phyloP scores from a whole-genome alignment of 352 stramenopile species.

The Hyaloperonospora brassicae region DNA sequence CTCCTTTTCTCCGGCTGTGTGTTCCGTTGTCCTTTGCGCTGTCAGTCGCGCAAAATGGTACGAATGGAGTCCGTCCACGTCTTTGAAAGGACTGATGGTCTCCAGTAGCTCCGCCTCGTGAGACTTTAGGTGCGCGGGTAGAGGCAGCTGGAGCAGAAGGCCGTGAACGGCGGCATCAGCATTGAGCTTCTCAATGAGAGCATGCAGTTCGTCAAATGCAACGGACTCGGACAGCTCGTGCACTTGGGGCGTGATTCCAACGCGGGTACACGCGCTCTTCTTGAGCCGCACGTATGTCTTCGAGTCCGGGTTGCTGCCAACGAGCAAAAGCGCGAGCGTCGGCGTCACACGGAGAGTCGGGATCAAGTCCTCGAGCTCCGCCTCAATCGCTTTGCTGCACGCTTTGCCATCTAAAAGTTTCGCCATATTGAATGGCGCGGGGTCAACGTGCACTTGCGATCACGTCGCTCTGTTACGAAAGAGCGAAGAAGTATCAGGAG shows the following conservation, averaged over 20 bases:
- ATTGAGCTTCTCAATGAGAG: constrained; percentile 81
- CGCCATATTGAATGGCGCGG: constrained; percentile 19
- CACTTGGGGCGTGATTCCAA: constrained; percentile 87
- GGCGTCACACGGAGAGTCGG: constrained; percentile 42
- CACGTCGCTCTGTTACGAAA: too few relatives aligned
- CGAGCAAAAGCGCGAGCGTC: constrained; percentile 91
- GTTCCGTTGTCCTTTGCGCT: constrained; percentile 19
- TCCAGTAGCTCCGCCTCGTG: constrained; percentile 90
- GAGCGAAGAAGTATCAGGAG: too few relatives aligned
- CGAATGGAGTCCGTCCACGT: constrained; percentile 98
- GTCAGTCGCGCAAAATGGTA: constrained; percentile 91
- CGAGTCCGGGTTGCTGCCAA: constrained; percentile 89
- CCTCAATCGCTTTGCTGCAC: constrained; percentile 76
- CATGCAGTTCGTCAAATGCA: constrained; percentile 39
- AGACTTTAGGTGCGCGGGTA: constrained; percentile 44
- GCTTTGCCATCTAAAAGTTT: constrained; percentile 73
- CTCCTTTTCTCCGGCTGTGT: constrained; percentile 12
- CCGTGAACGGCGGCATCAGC: constrained; percentile 86
- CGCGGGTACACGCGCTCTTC: constrained; percentile 94
- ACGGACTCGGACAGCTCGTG: constrained; percentile 44
- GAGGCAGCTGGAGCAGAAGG: constrained; percentile 91
- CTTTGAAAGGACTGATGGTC: constrained; percentile 87
- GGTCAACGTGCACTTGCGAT: too few relatives aligned
- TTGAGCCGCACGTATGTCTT: constrained; percentile 98
- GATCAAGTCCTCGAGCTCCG: constrained; percentile 78